phyloP scores from a whole-genome alignment of 345 rosid genomes.

The Salix purpurea region DNA sequence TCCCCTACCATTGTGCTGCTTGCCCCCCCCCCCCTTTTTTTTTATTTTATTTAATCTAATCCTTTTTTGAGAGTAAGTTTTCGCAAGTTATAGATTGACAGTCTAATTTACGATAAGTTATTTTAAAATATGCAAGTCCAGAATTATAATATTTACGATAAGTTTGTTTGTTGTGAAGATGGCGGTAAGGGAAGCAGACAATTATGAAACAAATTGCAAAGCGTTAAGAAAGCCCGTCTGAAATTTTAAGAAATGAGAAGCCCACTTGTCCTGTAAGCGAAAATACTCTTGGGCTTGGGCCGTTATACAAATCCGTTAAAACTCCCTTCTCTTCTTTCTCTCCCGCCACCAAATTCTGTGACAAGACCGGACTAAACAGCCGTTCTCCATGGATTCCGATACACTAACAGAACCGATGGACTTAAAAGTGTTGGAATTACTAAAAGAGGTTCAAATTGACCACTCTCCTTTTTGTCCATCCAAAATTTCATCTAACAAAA shows the following conservation, averaged over 20 bases:
- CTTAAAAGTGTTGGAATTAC: neutral
- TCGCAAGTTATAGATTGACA: too few species aligned
- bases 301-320: neutral
- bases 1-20: too few species aligned
- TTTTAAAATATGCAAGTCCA: too few species aligned
- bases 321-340: neutral
- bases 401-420: neutral
- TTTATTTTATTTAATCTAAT: too few species aligned
- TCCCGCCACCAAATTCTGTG: neutral
- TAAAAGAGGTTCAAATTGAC: neutral
- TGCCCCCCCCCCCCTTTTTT: too few species aligned
- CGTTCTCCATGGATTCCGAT: neutral
- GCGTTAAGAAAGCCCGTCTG: neutral
- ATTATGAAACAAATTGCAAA: too few species aligned
- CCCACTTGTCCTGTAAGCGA: neutral
- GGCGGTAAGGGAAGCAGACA: too few species aligned
- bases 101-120: too few species aligned
- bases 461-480: neutral
- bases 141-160: too few species aligned
- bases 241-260: neutral
- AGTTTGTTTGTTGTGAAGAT: too few species aligned
- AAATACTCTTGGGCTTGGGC: neutral
- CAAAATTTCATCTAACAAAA: neutral
- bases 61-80: too few species aligned
- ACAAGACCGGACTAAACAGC: neutral